Percentiles rank a stretch among this genome's conserved stretches.
Evolutionary conservation across 257 asterid species (phyloP).

Genomic region (Nyctanthes arbortristis): DNA sequence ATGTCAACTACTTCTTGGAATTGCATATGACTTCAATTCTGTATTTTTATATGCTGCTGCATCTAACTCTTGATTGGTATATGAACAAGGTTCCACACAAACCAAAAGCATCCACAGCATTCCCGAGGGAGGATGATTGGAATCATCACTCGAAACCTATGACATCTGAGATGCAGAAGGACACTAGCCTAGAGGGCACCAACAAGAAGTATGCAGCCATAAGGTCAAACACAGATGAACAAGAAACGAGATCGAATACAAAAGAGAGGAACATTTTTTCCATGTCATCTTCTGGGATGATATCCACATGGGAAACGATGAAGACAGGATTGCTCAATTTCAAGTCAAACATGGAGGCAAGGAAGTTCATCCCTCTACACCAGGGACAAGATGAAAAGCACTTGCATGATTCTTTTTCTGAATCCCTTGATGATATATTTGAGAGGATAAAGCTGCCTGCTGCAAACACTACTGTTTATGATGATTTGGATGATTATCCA

Average conservation of each 20-base stretch:
- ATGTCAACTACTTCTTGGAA: background rate
- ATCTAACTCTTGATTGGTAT: constrained; percentile 19
- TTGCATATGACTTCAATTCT: background rate
- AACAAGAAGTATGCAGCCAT: constrained; percentile 30
- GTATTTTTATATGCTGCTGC: background rate
- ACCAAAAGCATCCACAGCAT: constrained; percentile 32
- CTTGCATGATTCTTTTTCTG: constrained; percentile 38
- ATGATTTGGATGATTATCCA: constrained; percentile 27
- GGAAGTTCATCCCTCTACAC: constrained; percentile 50
- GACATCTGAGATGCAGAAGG: constrained; percentile 19
- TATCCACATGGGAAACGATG: constrained; percentile 67
- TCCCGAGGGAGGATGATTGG: constrained; percentile 34
- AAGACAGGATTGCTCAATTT: constrained; percentile 51
- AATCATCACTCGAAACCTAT: constrained; percentile 31
- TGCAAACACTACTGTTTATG: constrained; percentile 27
- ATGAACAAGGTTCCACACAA: constrained; percentile 37
- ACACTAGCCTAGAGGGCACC: constrained; percentile 24
- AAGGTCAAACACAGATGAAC: constrained; percentile 31
- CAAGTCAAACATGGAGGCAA: constrained; percentile 56
- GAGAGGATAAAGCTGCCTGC: constrained; percentile 51
- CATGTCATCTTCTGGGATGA: constrained; percentile 38
- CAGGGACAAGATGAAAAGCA: constrained; percentile 40
- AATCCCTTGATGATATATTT: constrained; percentile 67
- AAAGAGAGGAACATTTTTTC: constrained; percentile 20
- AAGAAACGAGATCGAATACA: constrained; percentile 26